A percentile compares a stretch with the other conserved stretches of the same genome.
phyloP scores from a whole-genome alignment of 2,329 filamentous ascomycete species.

The Ceratocystis colombiana region DNA sequence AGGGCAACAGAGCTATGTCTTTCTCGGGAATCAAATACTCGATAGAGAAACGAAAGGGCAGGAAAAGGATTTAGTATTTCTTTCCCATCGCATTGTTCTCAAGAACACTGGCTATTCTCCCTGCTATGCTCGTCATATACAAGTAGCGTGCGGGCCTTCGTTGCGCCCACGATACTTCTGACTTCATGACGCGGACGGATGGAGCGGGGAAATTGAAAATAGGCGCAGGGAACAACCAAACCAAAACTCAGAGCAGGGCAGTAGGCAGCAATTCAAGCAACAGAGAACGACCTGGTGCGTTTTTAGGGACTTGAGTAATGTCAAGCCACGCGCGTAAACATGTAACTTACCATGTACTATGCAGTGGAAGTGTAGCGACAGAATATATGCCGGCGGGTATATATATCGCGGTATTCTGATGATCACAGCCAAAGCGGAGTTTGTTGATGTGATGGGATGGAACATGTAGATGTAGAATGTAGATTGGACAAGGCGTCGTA shows the following conservation, averaged over 20 bases:
- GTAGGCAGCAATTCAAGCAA: neutral
- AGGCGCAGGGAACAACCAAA: neutral
- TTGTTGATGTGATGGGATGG: neutral
- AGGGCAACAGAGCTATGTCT: neutral
- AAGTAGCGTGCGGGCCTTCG: neutral
- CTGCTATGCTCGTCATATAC: neutral
- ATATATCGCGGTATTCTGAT: neutral
- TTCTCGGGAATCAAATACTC: neutral
- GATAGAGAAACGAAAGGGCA: neutral
- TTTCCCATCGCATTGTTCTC: neutral
- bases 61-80: neutral
- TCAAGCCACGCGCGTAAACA: neutral
- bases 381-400: neutral
- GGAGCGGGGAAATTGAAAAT: neutral
- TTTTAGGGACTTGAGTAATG: neutral
- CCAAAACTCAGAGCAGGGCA: neutral
- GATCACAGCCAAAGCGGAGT: conserved; percentile 1
- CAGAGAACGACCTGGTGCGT: neutral
- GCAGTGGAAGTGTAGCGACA: neutral
- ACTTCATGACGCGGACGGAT: neutral
- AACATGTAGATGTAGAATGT: conserved; percentile 15
- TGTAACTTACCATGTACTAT: neutral
- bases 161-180: neutral
- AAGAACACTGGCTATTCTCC: neutral
- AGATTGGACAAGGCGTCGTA: neutral